phyloP scores from a whole-genome alignment of 257 asterid genomes.

The Buddleja alternifolia region DNA sequence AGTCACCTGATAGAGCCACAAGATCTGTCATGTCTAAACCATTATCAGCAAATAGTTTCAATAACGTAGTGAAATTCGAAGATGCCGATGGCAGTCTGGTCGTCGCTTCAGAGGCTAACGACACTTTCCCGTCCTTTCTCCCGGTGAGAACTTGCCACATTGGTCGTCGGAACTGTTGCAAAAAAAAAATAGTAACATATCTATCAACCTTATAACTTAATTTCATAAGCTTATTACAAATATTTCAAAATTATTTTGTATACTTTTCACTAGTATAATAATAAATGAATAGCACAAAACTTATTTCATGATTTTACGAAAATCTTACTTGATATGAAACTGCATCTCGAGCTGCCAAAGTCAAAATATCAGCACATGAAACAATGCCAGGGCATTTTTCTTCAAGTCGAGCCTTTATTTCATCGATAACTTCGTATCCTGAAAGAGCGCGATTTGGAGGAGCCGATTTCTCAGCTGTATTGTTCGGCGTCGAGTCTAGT shows the following conservation, averaged over 20 bases:
- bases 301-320: neutral
- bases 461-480: conserved; percentile 33
- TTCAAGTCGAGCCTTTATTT: conserved; percentile 37
- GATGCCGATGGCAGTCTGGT: conserved; percentile 35
- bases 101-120: conserved; percentile 30
- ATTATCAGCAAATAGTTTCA: conserved; percentile 24
- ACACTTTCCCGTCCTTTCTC: conserved; percentile 36
- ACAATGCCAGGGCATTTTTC: conserved; percentile 22
- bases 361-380: neutral
- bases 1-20: conserved; percentile 39
- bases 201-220: no score
- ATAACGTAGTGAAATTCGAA: conserved; percentile 31
- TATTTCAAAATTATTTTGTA: no score
- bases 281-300: no score
- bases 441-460: conserved; percentile 27
- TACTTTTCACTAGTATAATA: no score
- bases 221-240: no score
- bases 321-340: conserved; percentile 29
- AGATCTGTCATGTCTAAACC: conserved; percentile 27
- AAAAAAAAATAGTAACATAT: no score
- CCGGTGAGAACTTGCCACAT: conserved; percentile 43
- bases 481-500: conserved; percentile 23
- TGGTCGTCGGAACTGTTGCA: neutral
- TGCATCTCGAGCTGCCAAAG: conserved; percentile 40
- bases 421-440: conserved; percentile 41